A percentile compares a stretch with the other conserved stretches of the same genome.
Conservation (phyloP, 495 filamentous ascomycete genomes). For the Penicillium diatomitis region DNA sequence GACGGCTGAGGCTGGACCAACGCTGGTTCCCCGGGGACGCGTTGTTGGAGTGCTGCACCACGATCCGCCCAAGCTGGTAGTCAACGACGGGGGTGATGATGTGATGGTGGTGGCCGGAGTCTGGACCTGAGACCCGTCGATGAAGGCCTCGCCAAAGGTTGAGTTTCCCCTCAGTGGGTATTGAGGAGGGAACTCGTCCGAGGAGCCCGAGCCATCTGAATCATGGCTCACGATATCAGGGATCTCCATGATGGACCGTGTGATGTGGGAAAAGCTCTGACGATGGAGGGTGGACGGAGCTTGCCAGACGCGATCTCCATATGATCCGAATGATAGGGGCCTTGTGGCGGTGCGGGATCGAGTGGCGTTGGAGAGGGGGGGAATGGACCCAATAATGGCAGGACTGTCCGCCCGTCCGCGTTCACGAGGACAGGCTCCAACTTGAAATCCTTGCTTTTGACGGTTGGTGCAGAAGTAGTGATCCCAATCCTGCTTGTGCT, state of each 20-base stretch:
- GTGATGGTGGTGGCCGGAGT: conserved; percentile 34
- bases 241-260: conserved; percentile 42
- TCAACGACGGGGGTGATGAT: conserved; percentile 33
- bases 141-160: conserved; percentile 29
- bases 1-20: conserved; percentile 19
- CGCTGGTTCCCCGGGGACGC: conserved; percentile 33
- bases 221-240: conserved; percentile 48
- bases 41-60: conserved; percentile 30
- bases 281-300: conserved; percentile 5
- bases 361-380: conserved; percentile 7
- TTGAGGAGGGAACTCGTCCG: conserved; percentile 45
- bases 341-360: conserved; percentile 17
- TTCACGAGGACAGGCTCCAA: no score
- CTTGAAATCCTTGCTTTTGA: neutral
- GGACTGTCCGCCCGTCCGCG: neutral
- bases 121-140: conserved; percentile 29
- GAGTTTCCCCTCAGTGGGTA: conserved; percentile 36
- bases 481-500: neutral
- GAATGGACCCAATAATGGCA: conserved; percentile 4
- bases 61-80: conserved; percentile 26
- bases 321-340: conserved; percentile 16
- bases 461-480: neutral
- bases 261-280: conserved; percentile 9
- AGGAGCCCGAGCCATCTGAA: conserved; percentile 56
- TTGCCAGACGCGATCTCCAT: neutral